Conservation (phyloP, 164 flowering plant species). For the Brasenia schreberi region DNA sequence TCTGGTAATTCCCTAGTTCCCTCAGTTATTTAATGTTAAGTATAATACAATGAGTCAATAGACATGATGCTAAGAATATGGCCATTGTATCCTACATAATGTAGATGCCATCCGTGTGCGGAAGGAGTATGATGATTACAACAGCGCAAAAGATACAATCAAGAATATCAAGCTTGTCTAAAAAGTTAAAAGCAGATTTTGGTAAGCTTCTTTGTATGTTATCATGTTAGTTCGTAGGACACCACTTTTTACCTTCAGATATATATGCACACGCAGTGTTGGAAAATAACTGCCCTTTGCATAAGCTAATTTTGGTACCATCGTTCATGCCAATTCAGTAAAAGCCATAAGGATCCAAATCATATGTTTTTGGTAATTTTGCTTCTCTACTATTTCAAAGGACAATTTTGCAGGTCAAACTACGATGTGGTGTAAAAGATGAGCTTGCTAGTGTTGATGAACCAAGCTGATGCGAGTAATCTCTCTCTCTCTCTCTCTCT, state of each 20-base stretch:
- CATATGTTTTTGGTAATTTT: neutral
- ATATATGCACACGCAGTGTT: neutral
- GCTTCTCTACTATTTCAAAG: neutral
- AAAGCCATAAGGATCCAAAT: neutral
- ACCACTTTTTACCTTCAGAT: neutral
- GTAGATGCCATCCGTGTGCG: conserved; percentile 77
- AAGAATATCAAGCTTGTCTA: conserved; percentile 66
- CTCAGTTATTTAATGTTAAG: neutral
- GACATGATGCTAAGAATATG: neutral
- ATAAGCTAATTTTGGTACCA: too few species aligned
- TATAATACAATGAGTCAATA: neutral
- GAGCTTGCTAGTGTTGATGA: conserved; percentile 86
- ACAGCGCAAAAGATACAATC: conserved; percentile 64
- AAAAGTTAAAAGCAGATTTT: conserved; percentile 71
- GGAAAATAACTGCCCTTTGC: too few species aligned
- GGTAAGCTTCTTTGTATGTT: conserved; percentile 33
- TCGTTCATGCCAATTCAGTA: neutral
- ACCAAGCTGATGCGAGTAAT: conserved; percentile 99
- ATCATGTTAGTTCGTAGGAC: neutral
- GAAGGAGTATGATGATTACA: conserved; percentile 87
- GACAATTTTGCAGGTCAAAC: conserved; percentile 46
- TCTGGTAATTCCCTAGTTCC: conserved; percentile 30
- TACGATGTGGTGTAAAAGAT: conserved; percentile 83
- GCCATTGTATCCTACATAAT: neutral
- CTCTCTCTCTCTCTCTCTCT: conserved; percentile 1